Percentiles rank a stretch among this genome's conserved stretches.
Evolutionary conservation across 2,329 filamentous ascomycete species (phyloP).

Genomic region (Fusarium irregulare): DNA sequence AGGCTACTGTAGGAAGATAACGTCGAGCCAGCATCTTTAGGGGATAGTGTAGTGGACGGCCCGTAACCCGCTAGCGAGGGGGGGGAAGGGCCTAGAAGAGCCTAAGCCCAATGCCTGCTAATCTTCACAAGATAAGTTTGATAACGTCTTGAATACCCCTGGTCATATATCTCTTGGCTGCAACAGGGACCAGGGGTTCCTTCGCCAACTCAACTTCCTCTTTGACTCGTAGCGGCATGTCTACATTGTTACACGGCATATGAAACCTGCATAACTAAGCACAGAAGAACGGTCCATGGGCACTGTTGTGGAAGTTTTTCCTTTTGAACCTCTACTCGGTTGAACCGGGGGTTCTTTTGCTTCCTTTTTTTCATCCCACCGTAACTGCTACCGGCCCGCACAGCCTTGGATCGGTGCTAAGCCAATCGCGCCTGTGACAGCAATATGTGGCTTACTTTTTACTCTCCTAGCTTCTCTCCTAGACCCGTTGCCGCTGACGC

Average conservation of each 20-base stretch:
- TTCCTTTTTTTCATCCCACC: neutral
- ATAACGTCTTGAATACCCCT: conserved; percentile 11
- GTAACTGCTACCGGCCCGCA: conserved; percentile 14
- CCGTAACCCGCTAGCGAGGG: conserved; percentile 26
- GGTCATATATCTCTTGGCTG: conserved; percentile 17
- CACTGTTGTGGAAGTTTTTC: conserved; percentile 7
- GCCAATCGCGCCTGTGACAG: neutral
- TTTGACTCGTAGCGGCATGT: conserved; percentile 10
- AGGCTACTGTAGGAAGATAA: conserved; percentile 15
- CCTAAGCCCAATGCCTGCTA: neutral
- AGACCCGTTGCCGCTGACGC: neutral
- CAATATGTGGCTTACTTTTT: conserved; percentile 5
- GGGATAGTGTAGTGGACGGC: conserved; percentile 9
- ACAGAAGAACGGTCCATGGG: neutral
- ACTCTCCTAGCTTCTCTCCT: neutral
- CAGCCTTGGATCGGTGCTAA: conserved; percentile 7
- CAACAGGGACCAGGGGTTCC: neutral
- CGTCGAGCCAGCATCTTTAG: neutral
- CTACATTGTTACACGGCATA: conserved; percentile 1
- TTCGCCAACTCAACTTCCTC: conserved; percentile 16
- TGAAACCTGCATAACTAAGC: neutral
- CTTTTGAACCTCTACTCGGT: neutral
- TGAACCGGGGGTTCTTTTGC: conserved; percentile 2
- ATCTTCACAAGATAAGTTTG: conserved; percentile 6
- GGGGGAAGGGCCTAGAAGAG: neutral